Evolutionary conservation across 2,329 filamentous ascomycete genomes (phyloP), one percentile per base, ranked within the genome.

Genomic region (Phialophora macrospora): DNA sequence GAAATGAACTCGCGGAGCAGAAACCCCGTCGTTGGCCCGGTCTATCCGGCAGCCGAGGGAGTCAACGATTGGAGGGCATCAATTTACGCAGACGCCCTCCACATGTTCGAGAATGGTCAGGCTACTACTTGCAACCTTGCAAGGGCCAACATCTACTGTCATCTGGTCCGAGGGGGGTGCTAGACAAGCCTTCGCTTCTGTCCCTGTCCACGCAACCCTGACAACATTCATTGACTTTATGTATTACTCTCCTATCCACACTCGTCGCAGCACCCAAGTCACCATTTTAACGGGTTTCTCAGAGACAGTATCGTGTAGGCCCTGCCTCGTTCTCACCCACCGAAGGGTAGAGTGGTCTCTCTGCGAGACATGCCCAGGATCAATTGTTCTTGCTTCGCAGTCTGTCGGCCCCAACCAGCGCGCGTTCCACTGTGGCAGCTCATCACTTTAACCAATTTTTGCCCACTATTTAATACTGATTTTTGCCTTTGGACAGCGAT

Each of bases 161-260:
- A 44, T n/a, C 17, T 8, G 14, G 38, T 20, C 38, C 14, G 38
- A 44, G 38, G 38, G 38, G 17, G 26, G 20, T 52, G 22, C 48
- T 52, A 26, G 48, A 52, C 20, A 52, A 52, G 48, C 22, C 26
- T 28, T n/a, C 38, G 17, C 38, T 44, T 44, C 17, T n/a, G 17
- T 44, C 5, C 38, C 17, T 34, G 14, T 20, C 17, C 30, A 20
- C 38, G 38, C 38, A 44, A 44, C 14, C 38, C 17, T 17, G 17
- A n/a, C 38, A 44, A 8, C 38, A 44, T 52, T 52, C 26, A 8
- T 52, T 52, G 48, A 24, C 48, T 26, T 26, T 26, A 20, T 52
- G 48, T 24, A 52, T 22, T 51, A 51, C 26, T 24, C 26, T 52
- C 20, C 48, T 52, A n/a, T 44, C n/a, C n/a, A 44, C 17, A 44